Percentiles rank a stretch among this genome's conserved stretches.
These are phyloP conservation scores for Paecilomyces sp. DNA, from an alignment of 2,329 filamentous ascomycete genomes.

Conservation along the genomic window DNA sequence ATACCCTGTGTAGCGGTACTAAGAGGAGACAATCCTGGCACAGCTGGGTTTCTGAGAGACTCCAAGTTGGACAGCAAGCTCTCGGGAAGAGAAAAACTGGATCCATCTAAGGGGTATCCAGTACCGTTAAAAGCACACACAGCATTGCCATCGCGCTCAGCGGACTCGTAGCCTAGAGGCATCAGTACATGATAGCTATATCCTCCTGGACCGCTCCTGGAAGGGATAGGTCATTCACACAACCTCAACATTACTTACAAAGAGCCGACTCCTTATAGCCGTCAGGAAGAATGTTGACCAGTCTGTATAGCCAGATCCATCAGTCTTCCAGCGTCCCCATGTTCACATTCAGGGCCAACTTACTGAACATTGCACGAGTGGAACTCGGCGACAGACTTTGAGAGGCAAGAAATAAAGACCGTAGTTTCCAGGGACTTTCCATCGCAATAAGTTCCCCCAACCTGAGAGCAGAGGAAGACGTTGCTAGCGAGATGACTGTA, in stretches of 20 bases:
- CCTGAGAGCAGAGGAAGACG: slow-evolving; percentile 11
- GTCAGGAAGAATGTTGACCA: slow-evolving; percentile 8
- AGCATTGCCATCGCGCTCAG: slow-evolving; percentile 9
- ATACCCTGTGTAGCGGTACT: background rate
- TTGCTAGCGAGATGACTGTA: slow-evolving; percentile 11
- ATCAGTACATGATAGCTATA: background rate
- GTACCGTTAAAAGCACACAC: slow-evolving; percentile 20
- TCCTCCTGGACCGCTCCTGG: background rate
- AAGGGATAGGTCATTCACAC: background rate
- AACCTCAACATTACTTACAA: slow-evolving; percentile 8
- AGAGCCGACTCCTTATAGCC: slow-evolving; percentile 8
- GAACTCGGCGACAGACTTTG: slow-evolving; percentile 5
- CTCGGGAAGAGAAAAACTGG: slow-evolving; percentile 6
- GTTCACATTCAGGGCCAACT: background rate
- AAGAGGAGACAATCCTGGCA: background rate
- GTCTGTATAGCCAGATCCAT: slow-evolving; percentile 1
- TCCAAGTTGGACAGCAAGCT: slow-evolving; percentile 1
- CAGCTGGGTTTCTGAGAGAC: background rate
- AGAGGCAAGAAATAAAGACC: slow-evolving; percentile 11
- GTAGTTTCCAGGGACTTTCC: slow-evolving; percentile 9
- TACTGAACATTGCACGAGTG: slow-evolving; percentile 14
- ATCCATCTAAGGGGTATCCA: slow-evolving; percentile 9
- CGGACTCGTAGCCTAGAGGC: slow-evolving; percentile 11
- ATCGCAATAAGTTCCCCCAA: slow-evolving; percentile 11
- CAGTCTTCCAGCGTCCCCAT: background rate